Evolutionary conservation across 495 filamentous ascomycete species (phyloP).

Genomic region (Parathielavia hyrcaniae): DNA sequence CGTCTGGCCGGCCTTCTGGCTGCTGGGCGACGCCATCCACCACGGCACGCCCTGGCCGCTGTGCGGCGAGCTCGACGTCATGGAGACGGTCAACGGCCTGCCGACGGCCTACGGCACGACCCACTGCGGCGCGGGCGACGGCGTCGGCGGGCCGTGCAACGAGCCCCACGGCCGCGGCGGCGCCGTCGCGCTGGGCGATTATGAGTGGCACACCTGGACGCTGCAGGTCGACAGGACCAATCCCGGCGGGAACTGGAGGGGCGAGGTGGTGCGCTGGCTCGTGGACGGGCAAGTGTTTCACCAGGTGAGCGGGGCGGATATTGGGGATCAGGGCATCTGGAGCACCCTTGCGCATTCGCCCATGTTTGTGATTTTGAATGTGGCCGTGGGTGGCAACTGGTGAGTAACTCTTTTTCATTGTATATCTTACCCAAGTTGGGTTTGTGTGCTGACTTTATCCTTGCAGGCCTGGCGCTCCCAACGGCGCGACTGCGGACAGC

Average conservation of each 20-base stretch:
- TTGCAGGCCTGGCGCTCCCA: constrained; percentile 29
- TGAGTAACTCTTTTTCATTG: constrained; percentile 25
- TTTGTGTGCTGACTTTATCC: not conserved
- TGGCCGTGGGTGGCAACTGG: constrained; percentile 48
- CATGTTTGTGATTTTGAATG: constrained; percentile 45
- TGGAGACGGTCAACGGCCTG: constrained; percentile 46
- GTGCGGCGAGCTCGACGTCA: constrained; percentile 50
- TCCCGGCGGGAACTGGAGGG: constrained; percentile 31
- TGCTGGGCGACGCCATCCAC: constrained; percentile 45
- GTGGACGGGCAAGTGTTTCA: constrained; percentile 39
- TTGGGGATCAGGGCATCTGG: constrained; percentile 43
- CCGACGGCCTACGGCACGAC: constrained; percentile 43
- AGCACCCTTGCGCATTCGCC: constrained; percentile 42
- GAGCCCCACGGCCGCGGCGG: constrained; percentile 38
- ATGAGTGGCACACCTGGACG: constrained; percentile 44
- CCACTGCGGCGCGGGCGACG: constrained; percentile 41
- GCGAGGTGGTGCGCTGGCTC: constrained; percentile 43
- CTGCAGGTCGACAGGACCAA: constrained; percentile 42
- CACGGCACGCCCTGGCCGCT: constrained; percentile 45
- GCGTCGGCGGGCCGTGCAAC: constrained; percentile 40
- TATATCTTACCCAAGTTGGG: no score
- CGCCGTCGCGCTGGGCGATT: constrained; percentile 30
- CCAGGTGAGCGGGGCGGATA: constrained; percentile 35
- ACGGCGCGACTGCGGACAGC: constrained; percentile 35
- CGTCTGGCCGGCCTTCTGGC: constrained; percentile 52